Percentiles rank a stretch among this genome's conserved stretches.
Conservation (phyloP, 2,329 filamentous ascomycete genomes). For the Escovopsis weberi region DNA sequence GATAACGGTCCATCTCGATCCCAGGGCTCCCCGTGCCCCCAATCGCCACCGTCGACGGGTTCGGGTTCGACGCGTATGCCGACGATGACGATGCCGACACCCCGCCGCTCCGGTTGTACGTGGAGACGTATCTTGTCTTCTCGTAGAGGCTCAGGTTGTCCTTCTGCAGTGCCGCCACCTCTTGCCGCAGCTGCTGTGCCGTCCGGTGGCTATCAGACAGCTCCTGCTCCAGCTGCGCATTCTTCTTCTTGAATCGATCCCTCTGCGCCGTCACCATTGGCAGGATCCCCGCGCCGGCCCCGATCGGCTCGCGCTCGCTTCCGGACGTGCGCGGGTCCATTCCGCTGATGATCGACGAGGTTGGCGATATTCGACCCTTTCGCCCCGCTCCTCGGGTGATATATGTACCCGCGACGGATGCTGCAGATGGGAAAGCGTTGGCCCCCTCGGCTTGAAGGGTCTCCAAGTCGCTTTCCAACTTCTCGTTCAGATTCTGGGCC, state of each 20-base stretch:
- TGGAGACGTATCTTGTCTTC: slow-evolving; percentile 91
- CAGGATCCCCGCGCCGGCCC: slow-evolving; percentile 72
- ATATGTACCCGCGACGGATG: slow-evolving; percentile 87
- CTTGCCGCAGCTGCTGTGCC: slow-evolving; percentile 75
- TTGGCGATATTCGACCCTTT: slow-evolving; percentile 65
- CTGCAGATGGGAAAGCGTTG: slow-evolving; percentile 74
- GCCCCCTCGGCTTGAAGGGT: slow-evolving; percentile 73
- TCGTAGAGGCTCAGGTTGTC: slow-evolving; percentile 95
- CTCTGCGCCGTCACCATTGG: slow-evolving; percentile 98
- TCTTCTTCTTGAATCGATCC: slow-evolving; percentile 96
- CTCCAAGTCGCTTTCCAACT: slow-evolving; percentile 81
- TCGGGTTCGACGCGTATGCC: slow-evolving; percentile 57
- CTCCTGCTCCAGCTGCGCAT: slow-evolving; percentile 78
- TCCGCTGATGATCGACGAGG: slow-evolving; percentile 96
- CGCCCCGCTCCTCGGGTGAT: slow-evolving; percentile 50
- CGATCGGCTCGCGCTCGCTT: slow-evolving; percentile 37
- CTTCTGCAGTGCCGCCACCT: slow-evolving; percentile 83
- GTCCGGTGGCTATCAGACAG: slow-evolving; percentile 70
- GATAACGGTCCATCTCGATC: slow-evolving; percentile 68
- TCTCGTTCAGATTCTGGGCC: slow-evolving; percentile 69
- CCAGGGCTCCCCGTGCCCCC: slow-evolving; percentile 43
- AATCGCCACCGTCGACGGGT: slow-evolving; percentile 54
- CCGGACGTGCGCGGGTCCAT: slow-evolving; percentile 53
- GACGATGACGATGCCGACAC: slow-evolving; percentile 46
- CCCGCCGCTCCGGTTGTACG: slow-evolving; percentile 63